Base-by-base conservation (phyloP, 2,329 filamentous ascomycete species). In the Gyromitra esculenta region DNA sequence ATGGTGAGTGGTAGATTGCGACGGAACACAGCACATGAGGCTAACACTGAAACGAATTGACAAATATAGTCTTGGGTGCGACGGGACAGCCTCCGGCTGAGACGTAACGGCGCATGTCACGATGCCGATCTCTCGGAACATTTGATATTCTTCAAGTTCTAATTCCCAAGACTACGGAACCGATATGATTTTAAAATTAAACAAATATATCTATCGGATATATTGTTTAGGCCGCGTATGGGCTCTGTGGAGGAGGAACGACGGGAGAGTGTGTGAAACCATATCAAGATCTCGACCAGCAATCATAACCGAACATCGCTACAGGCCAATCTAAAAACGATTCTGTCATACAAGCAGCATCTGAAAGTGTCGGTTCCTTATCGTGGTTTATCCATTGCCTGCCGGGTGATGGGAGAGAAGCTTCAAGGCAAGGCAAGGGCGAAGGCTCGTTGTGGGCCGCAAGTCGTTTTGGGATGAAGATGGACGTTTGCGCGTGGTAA, bases 311-410 rank as follows among this genome's bases (percentile, higher is more conserved):
- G 25, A 54, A 62, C 54, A 35, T 50, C 18, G 25, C 25, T 4
- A 31, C 25, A 35, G 35, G 13, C 63, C 37, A 74, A 64, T 69
- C 57, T 45, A 50, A 54, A 9, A 54, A n/a, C 48, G 39, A 65
- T 57, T 64, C 41, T 65, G 54, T 69, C 48, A 75, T 63, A 68
- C 35, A 69, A 70, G 64, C 48, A 57, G 41, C 31, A 43, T 11
- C 45, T 50, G 48, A 56, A 63, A 25, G 39, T 70, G 39, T 70
- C 41, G 41, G n/a, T 71, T 50, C 45, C 66, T 71, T 75, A 75
- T 75, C 66, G 72, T 18, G 6, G 57, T 52, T 43, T 75, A 75
- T 75, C 72, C 31, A 75, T 65, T 65, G 72, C 65, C 72, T 70
- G 59, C 72, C 72, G 21, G 21, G 11, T 39, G 60, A 39, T 45